Evolutionary conservation across 352 stramenopile species (phyloP).

Genomic region (Phytopythium delawarense): DNA sequence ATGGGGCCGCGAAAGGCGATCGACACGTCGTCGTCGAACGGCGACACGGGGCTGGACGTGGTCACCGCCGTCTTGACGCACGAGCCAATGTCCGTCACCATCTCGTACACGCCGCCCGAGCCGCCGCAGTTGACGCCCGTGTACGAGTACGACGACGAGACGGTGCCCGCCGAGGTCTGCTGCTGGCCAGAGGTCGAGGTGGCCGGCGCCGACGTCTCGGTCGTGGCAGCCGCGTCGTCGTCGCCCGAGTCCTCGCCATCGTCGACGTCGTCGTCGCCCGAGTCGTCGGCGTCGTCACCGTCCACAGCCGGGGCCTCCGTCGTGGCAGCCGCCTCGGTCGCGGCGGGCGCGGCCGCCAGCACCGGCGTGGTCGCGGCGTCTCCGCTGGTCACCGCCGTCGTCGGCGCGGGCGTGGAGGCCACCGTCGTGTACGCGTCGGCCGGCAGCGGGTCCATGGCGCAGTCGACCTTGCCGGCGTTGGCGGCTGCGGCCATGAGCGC

Average conservation of each 20-base stretch:
- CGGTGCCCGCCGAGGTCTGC: constrained; percentile 31
- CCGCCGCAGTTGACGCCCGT: constrained; percentile 46
- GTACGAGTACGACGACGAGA: constrained; percentile 51
- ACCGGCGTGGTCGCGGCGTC: neutral
- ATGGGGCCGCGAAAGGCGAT: constrained; percentile 63
- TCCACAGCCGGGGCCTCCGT: constrained; percentile 3
- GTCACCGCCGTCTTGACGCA: constrained; percentile 46
- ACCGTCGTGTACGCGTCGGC: neutral
- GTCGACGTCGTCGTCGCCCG: neutral
- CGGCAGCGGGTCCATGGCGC: constrained; percentile 23
- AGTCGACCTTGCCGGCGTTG: constrained; percentile 15
- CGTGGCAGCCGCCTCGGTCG: constrained; percentile 10
- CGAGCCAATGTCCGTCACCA: constrained; percentile 60
- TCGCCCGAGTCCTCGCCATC: constrained; percentile 7
- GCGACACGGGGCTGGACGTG: constrained; percentile 41
- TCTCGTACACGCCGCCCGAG: constrained; percentile 46
- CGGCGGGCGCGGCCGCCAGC: neutral
- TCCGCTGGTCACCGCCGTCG: neutral
- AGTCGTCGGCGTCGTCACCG: constrained; percentile 17
- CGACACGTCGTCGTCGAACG: constrained; percentile 62
- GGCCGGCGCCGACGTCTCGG: constrained; percentile 12
- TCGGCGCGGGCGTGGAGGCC: neutral
- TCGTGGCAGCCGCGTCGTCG: constrained; percentile 1
- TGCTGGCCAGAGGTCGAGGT: constrained; percentile 18
- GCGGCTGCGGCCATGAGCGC: constrained; percentile 13